Conservation (phyloP, 1,139 yeast genomes). For the Candida sp. region DNA sequence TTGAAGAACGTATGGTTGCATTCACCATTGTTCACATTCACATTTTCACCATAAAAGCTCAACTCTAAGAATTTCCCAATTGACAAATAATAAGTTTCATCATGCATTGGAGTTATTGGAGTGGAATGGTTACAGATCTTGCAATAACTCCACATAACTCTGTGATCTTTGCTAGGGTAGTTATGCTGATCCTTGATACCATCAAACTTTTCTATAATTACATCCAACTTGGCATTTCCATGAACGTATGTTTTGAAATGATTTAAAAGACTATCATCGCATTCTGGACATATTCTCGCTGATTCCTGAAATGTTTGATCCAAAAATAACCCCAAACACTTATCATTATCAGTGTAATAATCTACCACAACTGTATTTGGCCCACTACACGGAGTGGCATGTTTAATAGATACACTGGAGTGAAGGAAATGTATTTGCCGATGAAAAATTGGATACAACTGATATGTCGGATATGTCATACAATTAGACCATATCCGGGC, state of each 20-base stretch:
- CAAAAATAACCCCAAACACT: conserved; percentile 83
- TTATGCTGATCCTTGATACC: conserved; percentile 59
- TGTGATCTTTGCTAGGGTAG: conserved; percentile 39
- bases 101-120: conserved; percentile 84
- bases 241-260: conserved; percentile 91
- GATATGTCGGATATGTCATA: conserved; percentile 36
- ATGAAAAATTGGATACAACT: conserved; percentile 53
- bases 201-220: conserved; percentile 58
- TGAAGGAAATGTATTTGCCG: conserved; percentile 76
- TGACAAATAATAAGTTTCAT: conserved; percentile 85
- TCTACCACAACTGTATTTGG: conserved; percentile 83
- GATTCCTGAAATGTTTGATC: conserved; percentile 79
- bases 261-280: conserved; percentile 67
- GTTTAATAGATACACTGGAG: conserved; percentile 78
- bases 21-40: conserved; percentile 22
- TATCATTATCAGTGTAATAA: conserved; percentile 88
- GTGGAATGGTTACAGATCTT: conserved; percentile 72
- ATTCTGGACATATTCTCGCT: conserved; percentile 68
- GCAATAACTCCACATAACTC: conserved; percentile 92
- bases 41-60: conserved; percentile 69
- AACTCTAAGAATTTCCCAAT: conserved; percentile 91
- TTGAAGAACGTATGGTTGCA: conserved; percentile 81
- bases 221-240: conserved; percentile 79
- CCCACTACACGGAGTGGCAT: conserved; percentile 91
- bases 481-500: conserved; percentile 40